A percentile compares a stretch with the other conserved stretches of the same genome.
phyloP scores from a whole-genome alignment of 352 stramenopile species.

The Plasmopara halstedii region DNA sequence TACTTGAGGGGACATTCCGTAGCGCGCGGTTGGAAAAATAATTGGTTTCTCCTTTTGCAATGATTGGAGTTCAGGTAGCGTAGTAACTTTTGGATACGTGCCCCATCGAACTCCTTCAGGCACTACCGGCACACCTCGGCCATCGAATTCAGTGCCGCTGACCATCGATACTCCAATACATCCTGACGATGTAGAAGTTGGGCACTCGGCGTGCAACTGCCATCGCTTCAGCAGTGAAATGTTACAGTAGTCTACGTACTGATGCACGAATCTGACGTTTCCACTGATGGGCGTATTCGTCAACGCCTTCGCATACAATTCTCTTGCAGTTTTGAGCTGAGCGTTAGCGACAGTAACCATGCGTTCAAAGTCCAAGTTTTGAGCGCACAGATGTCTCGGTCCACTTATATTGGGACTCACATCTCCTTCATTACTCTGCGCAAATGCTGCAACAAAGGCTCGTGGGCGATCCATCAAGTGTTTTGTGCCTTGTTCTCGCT shows the following conservation, averaged over 20 bases:
- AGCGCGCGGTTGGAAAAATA: slow-evolving; percentile 68
- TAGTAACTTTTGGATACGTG: slow-evolving; percentile 60
- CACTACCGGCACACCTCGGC: slow-evolving; percentile 48
- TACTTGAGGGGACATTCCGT: slow-evolving; percentile 60
- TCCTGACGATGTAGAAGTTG: slow-evolving; percentile 56
- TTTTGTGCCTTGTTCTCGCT: slow-evolving; percentile 71
- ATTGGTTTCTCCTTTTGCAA: slow-evolving; percentile 76
- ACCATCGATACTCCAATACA: slow-evolving; percentile 85
- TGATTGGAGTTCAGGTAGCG: slow-evolving; percentile 61
- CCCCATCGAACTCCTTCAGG: slow-evolving; percentile 66
- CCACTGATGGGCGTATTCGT: slow-evolving; percentile 30
- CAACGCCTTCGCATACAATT: slow-evolving; percentile 47
- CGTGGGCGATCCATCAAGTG: slow-evolving; percentile 74
- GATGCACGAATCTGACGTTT: slow-evolving; percentile 42
- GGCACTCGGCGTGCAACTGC: slow-evolving; percentile 61
- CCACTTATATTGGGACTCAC: slow-evolving; percentile 89
- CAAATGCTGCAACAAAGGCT: slow-evolving; percentile 89
- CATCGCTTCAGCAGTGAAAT: slow-evolving; percentile 57
- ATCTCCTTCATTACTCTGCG: slow-evolving; percentile 90
- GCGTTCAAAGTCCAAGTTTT: slow-evolving; percentile 73
- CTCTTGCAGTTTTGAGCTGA: slow-evolving; percentile 53
- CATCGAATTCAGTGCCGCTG: slow-evolving; percentile 69
- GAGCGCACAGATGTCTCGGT: slow-evolving; percentile 46
- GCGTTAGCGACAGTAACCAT: slow-evolving; percentile 75
- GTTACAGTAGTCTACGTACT: slow-evolving; percentile 71